Conservation (phyloP, 768 basidiomycete species). For the Lentinula sp. region DNA sequence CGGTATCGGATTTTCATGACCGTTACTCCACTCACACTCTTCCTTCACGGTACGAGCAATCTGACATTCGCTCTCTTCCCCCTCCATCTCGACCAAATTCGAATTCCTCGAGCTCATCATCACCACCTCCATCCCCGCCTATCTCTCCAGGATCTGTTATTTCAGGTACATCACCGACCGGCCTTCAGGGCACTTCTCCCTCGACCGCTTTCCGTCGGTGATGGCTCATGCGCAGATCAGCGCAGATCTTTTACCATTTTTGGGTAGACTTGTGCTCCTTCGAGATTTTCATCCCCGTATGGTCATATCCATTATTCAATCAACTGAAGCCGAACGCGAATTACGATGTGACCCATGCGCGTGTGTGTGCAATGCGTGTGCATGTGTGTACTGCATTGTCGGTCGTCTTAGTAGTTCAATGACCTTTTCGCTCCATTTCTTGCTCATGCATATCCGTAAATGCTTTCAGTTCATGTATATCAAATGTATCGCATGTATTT, state of each 20-base stretch:
- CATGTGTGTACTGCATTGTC: too few relatives aligned
- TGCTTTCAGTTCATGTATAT: background rate
- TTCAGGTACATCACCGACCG: background rate
- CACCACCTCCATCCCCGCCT: background rate
- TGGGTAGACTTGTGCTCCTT: background rate
- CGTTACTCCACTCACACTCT: background rate
- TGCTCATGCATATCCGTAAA: too few relatives aligned
- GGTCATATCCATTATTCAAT: background rate
- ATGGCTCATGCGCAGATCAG: background rate
- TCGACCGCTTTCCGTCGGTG: background rate
- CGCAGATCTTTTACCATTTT: background rate
- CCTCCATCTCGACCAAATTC: background rate
- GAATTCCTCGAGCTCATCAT: background rate
- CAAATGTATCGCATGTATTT: background rate
- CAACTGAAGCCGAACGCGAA: background rate
- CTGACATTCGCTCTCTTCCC: slow-evolving; percentile 2
- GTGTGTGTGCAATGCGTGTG: too few relatives aligned
- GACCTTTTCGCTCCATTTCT: too few relatives aligned
- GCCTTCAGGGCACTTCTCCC: background rate
- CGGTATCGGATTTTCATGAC: slow-evolving; percentile 3
- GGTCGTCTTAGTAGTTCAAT: too few relatives aligned
- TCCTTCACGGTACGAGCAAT: background rate
- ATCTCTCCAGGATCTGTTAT: background rate
- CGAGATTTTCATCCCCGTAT: slow-evolving; percentile 3
- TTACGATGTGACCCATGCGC: too few relatives aligned